A percentile compares a stretch with the other conserved stretches of the same genome.
Evolutionary conservation across 768 basidiomycete species (phyloP).

Genomic region (Dendrothele bispora): DNA sequence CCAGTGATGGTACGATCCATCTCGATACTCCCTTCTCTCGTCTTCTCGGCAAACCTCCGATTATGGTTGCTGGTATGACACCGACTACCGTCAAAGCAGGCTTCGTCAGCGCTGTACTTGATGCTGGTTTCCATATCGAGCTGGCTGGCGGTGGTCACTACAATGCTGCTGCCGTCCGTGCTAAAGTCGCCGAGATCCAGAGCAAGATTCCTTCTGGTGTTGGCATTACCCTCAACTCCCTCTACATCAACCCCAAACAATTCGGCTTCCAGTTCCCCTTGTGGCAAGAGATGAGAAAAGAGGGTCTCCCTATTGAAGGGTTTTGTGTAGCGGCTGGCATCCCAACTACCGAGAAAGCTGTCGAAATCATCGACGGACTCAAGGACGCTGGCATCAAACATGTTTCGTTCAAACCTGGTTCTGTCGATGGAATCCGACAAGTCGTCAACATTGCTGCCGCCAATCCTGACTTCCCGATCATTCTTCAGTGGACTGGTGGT

Average conservation of each 20-base stretch:
- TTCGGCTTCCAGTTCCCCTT: conserved; percentile 96
- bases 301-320: conserved; percentile 96
- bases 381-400: conserved; percentile 88
- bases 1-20: conserved; percentile 88
- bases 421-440: conserved; percentile 95
- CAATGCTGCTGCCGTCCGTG: conserved; percentile 82
- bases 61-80: conserved; percentile 99
- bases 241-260: conserved; percentile 98
- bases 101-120: conserved; percentile 89
- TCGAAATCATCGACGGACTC: conserved; percentile 89
- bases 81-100: conserved; percentile 95
- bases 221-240: conserved; percentile 89
- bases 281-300: conserved; percentile 97
- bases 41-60: conserved; percentile 91
- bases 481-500: conserved; percentile 99
- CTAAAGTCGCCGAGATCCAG: conserved; percentile 93
- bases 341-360: conserved; percentile 94
- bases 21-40: conserved; percentile 97
- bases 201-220: conserved; percentile 81
- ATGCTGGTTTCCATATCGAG: conserved; percentile 95
- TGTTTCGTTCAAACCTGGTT: conserved; percentile 97
- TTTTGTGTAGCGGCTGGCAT: conserved; percentile 99
- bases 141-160: conserved; percentile 98
- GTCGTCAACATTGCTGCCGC: conserved; percentile 93
- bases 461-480: conserved; percentile 95